Evolutionary conservation across 192 early-diverging fungal genomes (phyloP).

Genomic region (Cladochytrium replicatum): DNA sequence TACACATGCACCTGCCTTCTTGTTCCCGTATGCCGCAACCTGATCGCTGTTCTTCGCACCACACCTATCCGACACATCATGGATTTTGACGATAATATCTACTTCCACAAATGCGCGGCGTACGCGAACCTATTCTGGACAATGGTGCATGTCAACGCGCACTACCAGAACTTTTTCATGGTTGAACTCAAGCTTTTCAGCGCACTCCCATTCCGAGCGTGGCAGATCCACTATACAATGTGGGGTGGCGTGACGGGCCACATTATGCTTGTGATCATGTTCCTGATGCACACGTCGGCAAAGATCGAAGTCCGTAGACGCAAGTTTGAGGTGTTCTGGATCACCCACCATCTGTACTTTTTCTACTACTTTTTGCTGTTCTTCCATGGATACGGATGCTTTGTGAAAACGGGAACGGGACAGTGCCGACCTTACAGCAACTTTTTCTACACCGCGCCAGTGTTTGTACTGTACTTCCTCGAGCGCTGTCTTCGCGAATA

Average conservation of each 20-base stretch:
- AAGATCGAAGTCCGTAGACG: slow-evolving; percentile 38
- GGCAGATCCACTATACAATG: slow-evolving; percentile 10
- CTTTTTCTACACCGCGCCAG: slow-evolving; percentile 9
- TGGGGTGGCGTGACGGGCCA: slow-evolving; percentile 57
- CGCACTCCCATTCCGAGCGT: slow-evolving; percentile 3
- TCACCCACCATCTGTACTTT: neutral
- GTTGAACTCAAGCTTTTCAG: slow-evolving; percentile 6
- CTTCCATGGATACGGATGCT: slow-evolving; percentile 52
- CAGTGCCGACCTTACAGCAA: slow-evolving; percentile 17
- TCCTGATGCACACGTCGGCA: slow-evolving; percentile 50
- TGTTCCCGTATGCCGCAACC: slow-evolving; percentile 71
- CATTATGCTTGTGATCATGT: slow-evolving; percentile 47
- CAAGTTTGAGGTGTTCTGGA: slow-evolving; percentile 51
- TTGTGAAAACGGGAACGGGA: slow-evolving; percentile 26
- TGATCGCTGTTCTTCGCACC: slow-evolving; percentile 62
- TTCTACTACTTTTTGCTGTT: slow-evolving; percentile 11
- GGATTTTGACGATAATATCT: slow-evolving; percentile 51
- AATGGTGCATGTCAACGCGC: slow-evolving; percentile 39
- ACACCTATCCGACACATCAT: slow-evolving; percentile 65
- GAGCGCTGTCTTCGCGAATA: slow-evolving; percentile 55
- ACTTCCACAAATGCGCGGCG: slow-evolving; percentile 52
- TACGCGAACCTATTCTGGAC: slow-evolving; percentile 54
- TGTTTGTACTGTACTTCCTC: slow-evolving; percentile 50
- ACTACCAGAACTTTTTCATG: slow-evolving; percentile 42
- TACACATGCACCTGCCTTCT: slow-evolving; percentile 69